Evolutionary conservation across 164 flowering plant genomes (phyloP).

Genomic region (Magnolia kwangsiensis): DNA sequence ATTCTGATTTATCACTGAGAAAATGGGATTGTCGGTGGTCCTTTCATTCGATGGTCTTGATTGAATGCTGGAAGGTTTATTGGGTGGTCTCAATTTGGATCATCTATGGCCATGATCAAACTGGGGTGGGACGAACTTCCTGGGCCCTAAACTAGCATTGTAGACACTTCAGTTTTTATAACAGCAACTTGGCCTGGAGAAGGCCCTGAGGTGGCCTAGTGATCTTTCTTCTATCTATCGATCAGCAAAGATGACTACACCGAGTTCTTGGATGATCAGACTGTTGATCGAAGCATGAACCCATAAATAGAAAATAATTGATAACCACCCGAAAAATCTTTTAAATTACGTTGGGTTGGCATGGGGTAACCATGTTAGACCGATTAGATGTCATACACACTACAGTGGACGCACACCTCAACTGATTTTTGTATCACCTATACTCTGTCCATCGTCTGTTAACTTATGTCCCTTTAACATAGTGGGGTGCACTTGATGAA

Average conservation of each 20-base stretch:
- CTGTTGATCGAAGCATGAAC: too few relatives aligned
- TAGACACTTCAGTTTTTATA: constrained; percentile 65
- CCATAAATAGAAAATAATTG: too few relatives aligned
- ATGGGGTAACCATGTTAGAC: too few relatives aligned
- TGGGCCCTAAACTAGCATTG: constrained; percentile 50
- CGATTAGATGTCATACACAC: too few relatives aligned
- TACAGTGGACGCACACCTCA: too few relatives aligned
- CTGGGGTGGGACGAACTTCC: constrained; percentile 25
- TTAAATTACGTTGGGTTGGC: too few relatives aligned
- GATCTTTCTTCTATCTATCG: constrained; percentile 67
- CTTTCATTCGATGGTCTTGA: constrained; percentile 55
- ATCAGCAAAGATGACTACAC: constrained; percentile 67
- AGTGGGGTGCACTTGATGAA: too few relatives aligned
- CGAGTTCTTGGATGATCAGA: constrained; percentile 29
- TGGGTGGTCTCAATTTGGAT: constrained; percentile 62
- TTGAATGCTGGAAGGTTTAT: constrained; percentile 43
- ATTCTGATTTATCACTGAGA: constrained; percentile 43
- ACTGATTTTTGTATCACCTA: too few relatives aligned
- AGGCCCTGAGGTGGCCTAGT: constrained; percentile 28
- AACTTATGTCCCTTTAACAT: too few relatives aligned
- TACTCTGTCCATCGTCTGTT: too few relatives aligned
- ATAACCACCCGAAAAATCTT: too few relatives aligned
- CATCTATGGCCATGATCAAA: constrained; percentile 58
- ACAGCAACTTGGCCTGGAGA: constrained; percentile 36
- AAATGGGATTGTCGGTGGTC: constrained; percentile 39